Conservation (phyloP, 345 rosid species). For the Anastatica hierochuntica region DNA sequence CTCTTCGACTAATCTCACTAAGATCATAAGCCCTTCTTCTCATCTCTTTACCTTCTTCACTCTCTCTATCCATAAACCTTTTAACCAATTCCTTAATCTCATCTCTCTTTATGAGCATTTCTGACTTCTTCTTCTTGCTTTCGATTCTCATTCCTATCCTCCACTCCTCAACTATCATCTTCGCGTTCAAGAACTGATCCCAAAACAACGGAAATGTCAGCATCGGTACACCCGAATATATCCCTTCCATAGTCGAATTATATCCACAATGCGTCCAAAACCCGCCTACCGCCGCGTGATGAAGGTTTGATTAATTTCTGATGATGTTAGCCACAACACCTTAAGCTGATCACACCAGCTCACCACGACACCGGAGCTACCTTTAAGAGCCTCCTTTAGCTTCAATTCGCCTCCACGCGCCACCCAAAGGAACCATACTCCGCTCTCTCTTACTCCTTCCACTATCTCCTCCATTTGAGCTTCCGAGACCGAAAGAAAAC, state of each 20-base stretch:
- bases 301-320: no score
- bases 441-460: slow-evolving; percentile 24
- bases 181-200: slow-evolving; percentile 42
- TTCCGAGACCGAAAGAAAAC: slow-evolving; percentile 28
- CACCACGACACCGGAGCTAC: slow-evolving; percentile 15
- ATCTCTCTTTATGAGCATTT: slow-evolving; percentile 25
- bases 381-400: slow-evolving; percentile 1
- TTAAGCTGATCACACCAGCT: slow-evolving; percentile 53
- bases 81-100: slow-evolving; percentile 27
- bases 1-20: neutral
- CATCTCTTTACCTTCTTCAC: slow-evolving; percentile 7
- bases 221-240: slow-evolving; percentile 39
- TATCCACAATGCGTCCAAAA: slow-evolving; percentile 68
- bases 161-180: slow-evolving; percentile 50
- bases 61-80: slow-evolving; percentile 18
- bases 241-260: slow-evolving; percentile 49
- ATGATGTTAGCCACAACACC: no score
- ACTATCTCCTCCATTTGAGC: slow-evolving; percentile 35
- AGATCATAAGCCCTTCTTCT: slow-evolving; percentile 7
- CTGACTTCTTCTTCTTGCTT: neutral
- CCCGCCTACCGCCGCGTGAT: slow-evolving; percentile 44
- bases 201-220: slow-evolving; percentile 36
- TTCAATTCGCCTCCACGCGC: slow-evolving; percentile 22
- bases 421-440: slow-evolving; percentile 35
- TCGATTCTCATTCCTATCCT: slow-evolving; percentile 37